Base-by-base conservation (phyloP, 345 rosid species). In the Hibiscus syriacus region DNA sequence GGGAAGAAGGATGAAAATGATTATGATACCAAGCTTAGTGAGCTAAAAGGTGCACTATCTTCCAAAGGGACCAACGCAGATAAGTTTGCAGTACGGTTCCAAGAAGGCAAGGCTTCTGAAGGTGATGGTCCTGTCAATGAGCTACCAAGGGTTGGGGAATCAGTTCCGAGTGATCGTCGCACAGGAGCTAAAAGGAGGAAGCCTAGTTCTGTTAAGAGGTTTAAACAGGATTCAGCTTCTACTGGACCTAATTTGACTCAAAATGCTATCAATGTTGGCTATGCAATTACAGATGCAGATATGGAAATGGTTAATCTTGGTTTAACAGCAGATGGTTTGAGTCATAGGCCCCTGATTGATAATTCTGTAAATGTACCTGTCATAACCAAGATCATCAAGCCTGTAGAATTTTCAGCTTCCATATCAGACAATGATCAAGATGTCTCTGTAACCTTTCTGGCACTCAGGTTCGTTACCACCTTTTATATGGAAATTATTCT, bases 201-300 rank as follows among this genome's bases (percentile, higher is more conserved):
- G 81, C 82, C 96, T 73, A 87, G 97, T 50, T 86, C 94, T 61
- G 99, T 95, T 71, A 95, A 86, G 88, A 90, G 98, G 81, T 95
- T 92, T 74, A 85, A 79, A 73, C 92, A 88, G 75, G 98, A 95
- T 48, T 66, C 53, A 53, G 73, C 64, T 55, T 59, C 84, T 0
- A 67, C 72, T 69, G 81, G 77, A 57, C 49, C 74, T 27, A 41
- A 64, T 66, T 58, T 66, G 34, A 67, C 70, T 16, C 85, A 80
- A 58, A 76, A 80, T 67, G 64, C 77, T 67, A 4, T 85, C 25
- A 56, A 80, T 57, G 71, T 76, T 48, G 84, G 78, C 70, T 74
- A 83, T 78, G 78, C 74, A 70, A 80, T 79, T 72, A 34, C 70
- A 46, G 66, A 74, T 68, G 79, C 75, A 69, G 79, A 79, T 71